phyloP scores from a whole-genome alignment of 495 filamentous ascomycete species.

The Penicillium egyptiacum region DNA sequence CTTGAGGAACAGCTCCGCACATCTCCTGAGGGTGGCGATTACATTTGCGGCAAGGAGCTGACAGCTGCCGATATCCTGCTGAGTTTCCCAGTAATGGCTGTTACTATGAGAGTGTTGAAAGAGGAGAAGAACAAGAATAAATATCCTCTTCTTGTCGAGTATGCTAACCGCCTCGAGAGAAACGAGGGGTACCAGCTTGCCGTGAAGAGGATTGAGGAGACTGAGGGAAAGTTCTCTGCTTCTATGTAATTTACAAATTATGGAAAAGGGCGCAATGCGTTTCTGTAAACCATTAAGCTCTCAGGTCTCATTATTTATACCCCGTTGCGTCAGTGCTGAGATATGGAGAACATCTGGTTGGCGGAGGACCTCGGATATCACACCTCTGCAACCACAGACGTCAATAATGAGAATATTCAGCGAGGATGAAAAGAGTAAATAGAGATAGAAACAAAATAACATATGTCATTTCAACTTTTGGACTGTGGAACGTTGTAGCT shows the following conservation, averaged over 20 bases:
- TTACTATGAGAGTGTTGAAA: conserved; percentile 42
- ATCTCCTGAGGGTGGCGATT: conserved; percentile 61
- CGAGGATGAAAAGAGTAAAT: neutral
- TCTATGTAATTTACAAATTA: conserved; percentile 27
- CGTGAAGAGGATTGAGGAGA: conserved; percentile 58
- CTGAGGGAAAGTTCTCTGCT: conserved; percentile 57
- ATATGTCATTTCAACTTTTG: neutral
- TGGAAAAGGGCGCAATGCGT: neutral
- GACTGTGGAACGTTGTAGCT: neutral
- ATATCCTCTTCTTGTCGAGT: conserved; percentile 63
- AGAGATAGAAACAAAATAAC: neutral
- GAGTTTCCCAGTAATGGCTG: conserved; percentile 68
- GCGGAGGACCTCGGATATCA: conserved; percentile 4
- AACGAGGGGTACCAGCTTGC: conserved; percentile 63
- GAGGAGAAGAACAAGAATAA: conserved; percentile 51
- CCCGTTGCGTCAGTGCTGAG: neutral
- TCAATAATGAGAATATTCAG: neutral
- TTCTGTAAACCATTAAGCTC: neutral
- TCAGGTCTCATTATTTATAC: conserved; percentile 5
- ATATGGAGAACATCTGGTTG: conserved; percentile 8
- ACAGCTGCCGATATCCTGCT: conserved; percentile 81
- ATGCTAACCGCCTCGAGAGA: conserved; percentile 60
- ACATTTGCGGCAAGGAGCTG: conserved; percentile 68
- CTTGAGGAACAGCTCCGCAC: conserved; percentile 69
- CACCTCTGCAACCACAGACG: neutral